Evolutionary conservation across 2,329 filamentous ascomycete genomes (phyloP).

Genomic region (Trichoderma aggressivum): DNA sequence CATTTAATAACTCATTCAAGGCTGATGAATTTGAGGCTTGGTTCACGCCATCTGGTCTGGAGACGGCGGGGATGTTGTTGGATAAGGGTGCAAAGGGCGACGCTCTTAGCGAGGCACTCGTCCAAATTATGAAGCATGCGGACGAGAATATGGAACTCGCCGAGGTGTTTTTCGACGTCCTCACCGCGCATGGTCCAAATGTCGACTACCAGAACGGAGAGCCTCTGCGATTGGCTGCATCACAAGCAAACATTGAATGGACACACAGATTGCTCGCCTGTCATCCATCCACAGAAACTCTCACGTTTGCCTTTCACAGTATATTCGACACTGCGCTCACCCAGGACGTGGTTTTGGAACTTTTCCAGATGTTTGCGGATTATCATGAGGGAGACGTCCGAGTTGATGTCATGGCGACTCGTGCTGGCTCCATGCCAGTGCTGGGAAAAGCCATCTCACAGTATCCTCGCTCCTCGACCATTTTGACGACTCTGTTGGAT

Average conservation of each 20-base stretch:
- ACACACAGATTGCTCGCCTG: slow-evolving; percentile 49
- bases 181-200: slow-evolving; percentile 40
- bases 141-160: slow-evolving; percentile 38
- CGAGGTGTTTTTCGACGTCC: slow-evolving; percentile 43
- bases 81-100: slow-evolving; percentile 47
- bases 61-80: slow-evolving; percentile 47
- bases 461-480: slow-evolving; percentile 52
- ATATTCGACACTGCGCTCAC: slow-evolving; percentile 51
- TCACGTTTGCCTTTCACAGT: slow-evolving; percentile 53
- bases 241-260: slow-evolving; percentile 48
- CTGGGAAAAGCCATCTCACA: slow-evolving; percentile 51
- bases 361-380: slow-evolving; percentile 52
- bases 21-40: slow-evolving; percentile 40
- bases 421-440: slow-evolving; percentile 44
- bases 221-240: slow-evolving; percentile 52
- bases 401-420: slow-evolving; percentile 49
- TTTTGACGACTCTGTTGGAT: slow-evolving; percentile 53
- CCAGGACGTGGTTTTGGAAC: slow-evolving; percentile 48
- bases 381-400: slow-evolving; percentile 45
- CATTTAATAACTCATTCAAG: slow-evolving; percentile 45
- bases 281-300: slow-evolving; percentile 46
- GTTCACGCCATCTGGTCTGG: slow-evolving; percentile 46
- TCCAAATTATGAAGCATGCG: slow-evolving; percentile 44
- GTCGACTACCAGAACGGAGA: slow-evolving; percentile 53
- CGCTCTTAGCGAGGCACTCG: slow-evolving; percentile 44